Base-by-base conservation (phyloP, 1,139 yeast genomes). In the Yamadazyma diospyri region DNA sequence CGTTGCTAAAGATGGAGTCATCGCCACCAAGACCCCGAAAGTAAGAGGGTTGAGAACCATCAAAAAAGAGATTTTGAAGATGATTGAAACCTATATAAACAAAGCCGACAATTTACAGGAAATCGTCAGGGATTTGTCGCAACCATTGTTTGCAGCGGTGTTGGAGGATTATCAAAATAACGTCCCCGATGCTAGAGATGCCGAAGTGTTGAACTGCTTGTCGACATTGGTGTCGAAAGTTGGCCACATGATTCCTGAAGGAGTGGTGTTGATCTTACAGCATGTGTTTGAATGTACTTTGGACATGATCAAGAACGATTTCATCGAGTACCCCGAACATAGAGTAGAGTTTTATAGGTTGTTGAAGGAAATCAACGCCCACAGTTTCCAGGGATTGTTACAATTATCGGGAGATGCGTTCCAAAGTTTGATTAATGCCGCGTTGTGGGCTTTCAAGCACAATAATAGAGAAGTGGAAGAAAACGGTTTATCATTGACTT, bases 371-470 rank as follows among this genome's bases (percentile, higher is more conserved):
- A 89, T 94, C 53, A 84, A 94, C 56, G 62, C 80, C 45, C 83
- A 84, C 54, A 81, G 94, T 16, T 94, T 92, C 70, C 75, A 78
- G 42, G 95, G 97, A 0, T 71, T 92, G 48, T 69, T 88, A 43
- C 86, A 87, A 60, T 73, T 92, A 45, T 94, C 97, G 10, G 94
- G 94, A 6, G 92, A 81, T 45, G 94, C 95, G 21, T 89, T 92
- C 73, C 88, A 84, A 57, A 76, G 89, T 38, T 82, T 92, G 38
- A 80, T 94, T 44, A 92, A 87, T 60, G 95, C 97, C 1, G 89
- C 95, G 30, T 70, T 94, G 52, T 92, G 98, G 98, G 97, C 97
- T 0, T 86, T 94, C 58, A 92, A 92, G 61, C 98, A 92, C 58
- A 94, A 89, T 51, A 87, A 89, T 59, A 77, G 97, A 59, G 97